These are phyloP conservation scores for Mycena leptocephala DNA, from an alignment of 768 basidiomycete genomes.

Conservation along the genomic window DNA sequence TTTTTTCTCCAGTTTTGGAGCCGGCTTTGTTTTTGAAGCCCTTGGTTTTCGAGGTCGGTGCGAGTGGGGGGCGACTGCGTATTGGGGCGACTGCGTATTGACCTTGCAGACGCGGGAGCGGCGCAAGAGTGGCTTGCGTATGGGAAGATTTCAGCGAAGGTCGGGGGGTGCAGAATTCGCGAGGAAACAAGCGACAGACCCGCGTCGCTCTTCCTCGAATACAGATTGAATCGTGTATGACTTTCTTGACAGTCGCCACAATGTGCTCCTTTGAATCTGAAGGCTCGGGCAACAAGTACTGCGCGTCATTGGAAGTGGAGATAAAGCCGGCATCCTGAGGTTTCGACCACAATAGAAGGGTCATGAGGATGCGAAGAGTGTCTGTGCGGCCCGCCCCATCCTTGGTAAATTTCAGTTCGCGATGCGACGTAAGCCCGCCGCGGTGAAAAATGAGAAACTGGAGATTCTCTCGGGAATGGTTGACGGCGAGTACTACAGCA, in stretches of 20 bases:
- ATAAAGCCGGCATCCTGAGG: slow-evolving; percentile 27
- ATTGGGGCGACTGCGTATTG: too few relatives aligned
- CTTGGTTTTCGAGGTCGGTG: too few relatives aligned
- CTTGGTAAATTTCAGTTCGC: background rate
- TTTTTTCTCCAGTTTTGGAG: too few relatives aligned
- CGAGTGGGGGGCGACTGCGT: too few relatives aligned
- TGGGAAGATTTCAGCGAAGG: too few relatives aligned
- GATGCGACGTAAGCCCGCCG: slow-evolving; percentile 32
- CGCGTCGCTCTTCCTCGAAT: background rate
- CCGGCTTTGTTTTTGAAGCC: too few relatives aligned
- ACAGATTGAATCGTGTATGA: background rate
- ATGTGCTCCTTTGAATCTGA: background rate
- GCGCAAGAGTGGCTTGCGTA: background rate
- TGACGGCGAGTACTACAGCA: slow-evolving; percentile 27
- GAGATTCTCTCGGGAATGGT: background rate
- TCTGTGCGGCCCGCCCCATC: background rate
- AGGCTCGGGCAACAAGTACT: background rate
- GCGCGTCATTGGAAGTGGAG: slow-evolving; percentile 10
- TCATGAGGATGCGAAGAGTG: slow-evolving; percentile 11
- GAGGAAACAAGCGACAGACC: background rate
- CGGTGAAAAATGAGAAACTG: slow-evolving; percentile 34
- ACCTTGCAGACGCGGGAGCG: too few relatives aligned
- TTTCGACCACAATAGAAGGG: slow-evolving; percentile 26
- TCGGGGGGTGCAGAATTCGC: too few relatives aligned
- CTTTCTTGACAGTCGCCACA: background rate